Base-by-base conservation (phyloP, 2,329 filamentous ascomycete species). In the Aspergillus ibericus region DNA sequence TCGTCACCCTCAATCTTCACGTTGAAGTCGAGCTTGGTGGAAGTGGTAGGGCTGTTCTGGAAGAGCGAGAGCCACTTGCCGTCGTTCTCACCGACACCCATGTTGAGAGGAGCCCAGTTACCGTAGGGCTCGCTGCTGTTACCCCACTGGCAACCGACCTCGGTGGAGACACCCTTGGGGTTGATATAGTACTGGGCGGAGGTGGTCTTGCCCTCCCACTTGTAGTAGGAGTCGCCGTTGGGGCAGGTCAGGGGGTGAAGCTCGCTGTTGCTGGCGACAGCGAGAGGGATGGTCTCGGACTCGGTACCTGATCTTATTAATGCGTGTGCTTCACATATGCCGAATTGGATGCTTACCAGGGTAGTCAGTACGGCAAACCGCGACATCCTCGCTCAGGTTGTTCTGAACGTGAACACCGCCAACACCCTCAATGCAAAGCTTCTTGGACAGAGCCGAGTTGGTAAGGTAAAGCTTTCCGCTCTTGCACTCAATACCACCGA, bases 141-240 rank as follows among this genome's bases (percentile, higher is more conserved):
- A 53, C 84, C 81, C 95, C 95, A 98, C 59, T 84, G 77, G 79
- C 95, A 99, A 52, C 85, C 90, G 12, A 93, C 78, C 64, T 86
- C 74, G 59, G 86, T 78, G 16, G 77, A 68, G 54, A 89, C 81
- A 60, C 92, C 92, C 67, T 85, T 83, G 69, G 90, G 90, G 85
- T 98, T 98, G 78, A 98, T 85, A 75, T 99, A 99, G 84, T 96
- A 98, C 80, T 98, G 95, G 46, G 93, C 93, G 49, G 91, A 93
- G 53, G 95, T 98, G 52, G 79, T 68, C 75, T 84, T 83, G 68
- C 85, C 85, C 70, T 91, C 67, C 91, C 91, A 96, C 61, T 82
- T 78, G 81, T 92, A 98, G 82, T 93, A 96, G 52, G 79, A 82
- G 50, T 75, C 72, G 60, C 88, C 86, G 64, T 89, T 79, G 48